phyloP scores from a whole-genome alignment of 2,329 filamentous ascomycete species.

The Lachnellula hyalina region DNA sequence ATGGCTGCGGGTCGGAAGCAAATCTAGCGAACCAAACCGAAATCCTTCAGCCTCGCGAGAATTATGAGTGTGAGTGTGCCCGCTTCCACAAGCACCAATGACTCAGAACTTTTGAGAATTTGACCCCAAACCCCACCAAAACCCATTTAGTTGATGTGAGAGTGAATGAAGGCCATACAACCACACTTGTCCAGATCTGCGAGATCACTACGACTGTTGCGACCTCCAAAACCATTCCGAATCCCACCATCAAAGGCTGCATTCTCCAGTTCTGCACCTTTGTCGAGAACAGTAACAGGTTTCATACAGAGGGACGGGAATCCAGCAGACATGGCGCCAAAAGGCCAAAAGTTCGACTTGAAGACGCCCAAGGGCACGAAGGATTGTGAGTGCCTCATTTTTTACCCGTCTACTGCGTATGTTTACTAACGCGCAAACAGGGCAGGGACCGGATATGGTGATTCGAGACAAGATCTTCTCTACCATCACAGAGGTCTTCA shows the following conservation, averaged over 20 bases:
- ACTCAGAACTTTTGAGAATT: slow-evolving; percentile 23
- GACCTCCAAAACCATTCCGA: slow-evolving; percentile 3
- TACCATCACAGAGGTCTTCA: slow-evolving; percentile 73
- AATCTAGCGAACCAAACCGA: slow-evolving; percentile 6
- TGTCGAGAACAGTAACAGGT: slow-evolving; percentile 17
- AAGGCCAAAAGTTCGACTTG: slow-evolving; percentile 56
- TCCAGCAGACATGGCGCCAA: slow-evolving; percentile 31
- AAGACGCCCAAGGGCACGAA: slow-evolving; percentile 91
- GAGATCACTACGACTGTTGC: slow-evolving; percentile 26
- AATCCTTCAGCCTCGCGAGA: slow-evolving; percentile 19
- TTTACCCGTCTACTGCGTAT: slow-evolving; percentile 3
- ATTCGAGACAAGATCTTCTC: slow-evolving; percentile 76
- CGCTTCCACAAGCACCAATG: slow-evolving; percentile 21
- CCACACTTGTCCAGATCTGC: slow-evolving; percentile 24
- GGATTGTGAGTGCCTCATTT: slow-evolving; percentile 52
- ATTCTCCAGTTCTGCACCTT: slow-evolving; percentile 15
- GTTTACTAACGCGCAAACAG: slow-evolving; percentile 29
- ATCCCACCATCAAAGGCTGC: slow-evolving; percentile 9
- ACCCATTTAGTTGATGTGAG: slow-evolving; percentile 10
- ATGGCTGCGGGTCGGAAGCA: neutral
- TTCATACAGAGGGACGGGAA: slow-evolving; percentile 16
- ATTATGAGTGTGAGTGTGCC: neutral
- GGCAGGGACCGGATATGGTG: slow-evolving; percentile 72
- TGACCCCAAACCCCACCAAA: slow-evolving; percentile 8
- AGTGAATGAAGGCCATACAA: slow-evolving; percentile 28